Conservation (phyloP, 768 basidiomycete species). For the Saitozyma podzolica region DNA sequence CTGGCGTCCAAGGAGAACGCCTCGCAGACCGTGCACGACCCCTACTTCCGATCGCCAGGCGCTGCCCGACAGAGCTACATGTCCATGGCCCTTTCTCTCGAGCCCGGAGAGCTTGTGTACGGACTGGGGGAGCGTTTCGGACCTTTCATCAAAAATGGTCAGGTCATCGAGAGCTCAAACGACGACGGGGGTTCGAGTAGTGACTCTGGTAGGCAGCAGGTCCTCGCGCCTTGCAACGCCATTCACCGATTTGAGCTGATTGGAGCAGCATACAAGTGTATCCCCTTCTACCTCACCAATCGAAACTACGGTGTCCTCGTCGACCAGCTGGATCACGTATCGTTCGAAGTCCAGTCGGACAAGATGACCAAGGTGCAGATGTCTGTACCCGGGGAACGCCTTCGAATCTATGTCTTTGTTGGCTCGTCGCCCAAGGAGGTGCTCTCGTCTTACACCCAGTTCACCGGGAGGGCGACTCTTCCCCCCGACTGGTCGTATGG, state of each 20-base stretch:
- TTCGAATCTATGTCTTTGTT: conserved; percentile 14
- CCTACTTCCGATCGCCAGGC: conserved; percentile 3
- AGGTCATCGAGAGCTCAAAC: conserved; percentile 13
- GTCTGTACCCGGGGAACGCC: conserved; percentile 12
- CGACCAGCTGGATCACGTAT: conserved; percentile 19
- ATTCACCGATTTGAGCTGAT: too few species aligned
- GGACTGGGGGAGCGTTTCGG: conserved; percentile 17
- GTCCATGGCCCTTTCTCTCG: conserved; percentile 4
- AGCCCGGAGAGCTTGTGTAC: conserved; percentile 11
- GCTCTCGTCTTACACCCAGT: conserved; percentile 11
- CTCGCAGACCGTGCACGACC: conserved; percentile 13
- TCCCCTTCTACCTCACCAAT: conserved; percentile 16
- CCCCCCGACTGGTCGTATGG: conserved; percentile 21
- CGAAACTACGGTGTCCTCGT: conserved; percentile 18
- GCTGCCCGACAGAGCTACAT: conserved; percentile 13
- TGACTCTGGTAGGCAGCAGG: conserved; percentile 6
- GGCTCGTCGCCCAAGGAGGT: conserved; percentile 15
- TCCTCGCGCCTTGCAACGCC: too few species aligned
- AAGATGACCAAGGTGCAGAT: conserved; percentile 18
- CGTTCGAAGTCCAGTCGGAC: conserved; percentile 16
- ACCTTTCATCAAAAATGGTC: conserved; percentile 19
- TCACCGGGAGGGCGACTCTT: conserved; percentile 18
- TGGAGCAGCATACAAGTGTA: conserved; percentile 16
- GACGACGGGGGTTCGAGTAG: conserved; percentile 16
- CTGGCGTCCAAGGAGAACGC: background rate